phyloP scores from a whole-genome alignment of 371 early-diverging fungal species.

The Encephalitozoon romaleae region DNA sequence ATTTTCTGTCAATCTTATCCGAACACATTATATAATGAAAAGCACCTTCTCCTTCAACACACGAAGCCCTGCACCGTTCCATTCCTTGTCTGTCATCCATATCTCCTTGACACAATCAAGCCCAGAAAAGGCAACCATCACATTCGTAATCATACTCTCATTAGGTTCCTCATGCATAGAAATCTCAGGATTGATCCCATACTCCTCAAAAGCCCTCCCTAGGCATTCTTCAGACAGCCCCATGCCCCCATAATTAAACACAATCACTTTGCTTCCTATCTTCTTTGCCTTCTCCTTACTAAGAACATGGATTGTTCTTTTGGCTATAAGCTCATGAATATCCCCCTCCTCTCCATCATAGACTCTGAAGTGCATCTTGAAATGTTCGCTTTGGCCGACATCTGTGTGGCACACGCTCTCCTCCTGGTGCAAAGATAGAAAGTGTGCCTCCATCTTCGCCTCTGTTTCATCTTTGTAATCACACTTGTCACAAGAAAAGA shows the following conservation, averaged over 20 bases:
- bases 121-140: conserved; percentile 41
- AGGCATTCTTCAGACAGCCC: background rate
- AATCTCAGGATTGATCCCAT: background rate
- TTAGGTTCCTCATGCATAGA: background rate
- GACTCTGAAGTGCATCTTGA: background rate
- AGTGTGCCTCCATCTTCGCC: conserved; percentile 43
- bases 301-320: conserved; percentile 5
- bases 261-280: background rate
- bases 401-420: background rate
- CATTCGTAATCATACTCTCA: conserved; percentile 20
- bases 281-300: conserved; percentile 24
- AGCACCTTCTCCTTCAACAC: conserved; percentile 61
- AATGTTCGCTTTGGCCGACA: background rate
- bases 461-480: conserved; percentile 29
- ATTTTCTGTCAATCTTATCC: background rate
- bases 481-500: conserved; percentile 45
- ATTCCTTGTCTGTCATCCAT: conserved; percentile 61
- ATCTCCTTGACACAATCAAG: conserved; percentile 57
- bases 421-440: conserved; percentile 5
- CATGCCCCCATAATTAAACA: background rate
- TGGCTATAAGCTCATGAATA: background rate
- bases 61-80: conserved; percentile 54
- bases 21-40: conserved; percentile 49
- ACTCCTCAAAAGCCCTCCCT: background rate
- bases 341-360: background rate